phyloP scores from a whole-genome alignment of 768 basidiomycete genomes.

The Chalciporus piperatus region DNA sequence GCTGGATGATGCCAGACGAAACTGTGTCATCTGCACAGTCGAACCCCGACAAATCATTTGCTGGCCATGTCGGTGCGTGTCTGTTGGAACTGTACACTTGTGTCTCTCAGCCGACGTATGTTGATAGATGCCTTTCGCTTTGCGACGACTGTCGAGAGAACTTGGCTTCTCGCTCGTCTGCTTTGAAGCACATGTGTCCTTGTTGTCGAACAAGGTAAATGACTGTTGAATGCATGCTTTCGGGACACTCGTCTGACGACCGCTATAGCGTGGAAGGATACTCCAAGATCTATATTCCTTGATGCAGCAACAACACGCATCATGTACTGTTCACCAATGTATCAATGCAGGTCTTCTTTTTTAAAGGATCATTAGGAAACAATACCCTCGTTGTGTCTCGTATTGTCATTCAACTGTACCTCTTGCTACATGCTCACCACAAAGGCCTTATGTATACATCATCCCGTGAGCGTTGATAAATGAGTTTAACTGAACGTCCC shows the following conservation, averaged over 20 bases:
- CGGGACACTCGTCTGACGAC: constrained; percentile 1
- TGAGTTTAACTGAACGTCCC: too few relatives aligned
- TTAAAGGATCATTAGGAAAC: background rate
- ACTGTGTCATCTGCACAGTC: constrained; percentile 72
- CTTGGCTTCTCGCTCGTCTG: constrained; percentile 46
- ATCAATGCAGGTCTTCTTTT: background rate
- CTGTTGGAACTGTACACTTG: background rate
- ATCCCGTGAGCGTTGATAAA: too few relatives aligned
- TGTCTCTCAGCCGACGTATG: background rate
- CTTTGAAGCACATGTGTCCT: constrained; percentile 50
- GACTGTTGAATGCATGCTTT: background rate
- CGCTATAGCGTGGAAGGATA: constrained; percentile 32
- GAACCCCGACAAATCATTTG: constrained; percentile 71
- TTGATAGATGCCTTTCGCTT: constrained; percentile 44
- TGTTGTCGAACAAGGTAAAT: constrained; percentile 50
- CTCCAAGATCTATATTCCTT: constrained; percentile 35
- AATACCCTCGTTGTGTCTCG: background rate
- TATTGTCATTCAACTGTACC: background rate
- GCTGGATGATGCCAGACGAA: constrained; percentile 28
- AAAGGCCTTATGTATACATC: too few relatives aligned
- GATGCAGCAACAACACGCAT: background rate
- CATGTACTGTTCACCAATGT: constrained; percentile 1
- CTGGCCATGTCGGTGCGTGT: constrained; percentile 78
- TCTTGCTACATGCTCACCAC: background rate
- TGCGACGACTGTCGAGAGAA: constrained; percentile 56